These are phyloP conservation scores for Pelargonium australe DNA, from an alignment of 441 rosid genomes.

Conservation along the genomic window DNA sequence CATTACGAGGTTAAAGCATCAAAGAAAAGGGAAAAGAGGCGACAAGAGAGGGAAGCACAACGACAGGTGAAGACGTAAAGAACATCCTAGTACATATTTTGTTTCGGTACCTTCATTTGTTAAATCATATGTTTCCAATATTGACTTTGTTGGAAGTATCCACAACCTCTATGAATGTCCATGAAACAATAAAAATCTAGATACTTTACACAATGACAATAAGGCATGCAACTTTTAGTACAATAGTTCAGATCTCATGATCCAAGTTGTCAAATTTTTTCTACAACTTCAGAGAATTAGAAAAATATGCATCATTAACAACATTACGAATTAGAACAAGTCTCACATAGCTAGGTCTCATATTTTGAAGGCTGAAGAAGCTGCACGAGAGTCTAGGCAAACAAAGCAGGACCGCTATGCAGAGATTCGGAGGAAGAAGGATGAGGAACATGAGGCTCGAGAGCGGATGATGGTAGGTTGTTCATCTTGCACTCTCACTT, in stretches of 20 bases:
- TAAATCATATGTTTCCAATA: too few species aligned
- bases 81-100: background rate
- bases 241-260: too few species aligned
- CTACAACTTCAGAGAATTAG: background rate
- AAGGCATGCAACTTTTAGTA: too few species aligned
- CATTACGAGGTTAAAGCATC: slow-evolving; percentile 54
- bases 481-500: slow-evolving; percentile 6
- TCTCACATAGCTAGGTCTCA: too few species aligned
- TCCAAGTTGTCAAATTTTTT: background rate
- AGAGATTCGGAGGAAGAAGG: slow-evolving; percentile 87
- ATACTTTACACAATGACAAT: background rate
- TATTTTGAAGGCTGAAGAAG: slow-evolving; percentile 60
- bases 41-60: slow-evolving; percentile 81
- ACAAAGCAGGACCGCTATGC: slow-evolving; percentile 72
- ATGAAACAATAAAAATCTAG: background rate
- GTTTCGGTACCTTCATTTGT: background rate
- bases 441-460: slow-evolving; percentile 73
- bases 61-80: slow-evolving; percentile 44
- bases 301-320: background rate
- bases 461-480: slow-evolving; percentile 61
- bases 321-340: too few species aligned
- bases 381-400: slow-evolving; percentile 62
- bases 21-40: slow-evolving; percentile 71
- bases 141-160: background rate
- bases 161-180: background rate